Percentiles rank a stretch among this genome's conserved stretches.
phyloP scores from a whole-genome alignment of 2,329 filamentous ascomycete species.

The Colletotrichum eremochloae region DNA sequence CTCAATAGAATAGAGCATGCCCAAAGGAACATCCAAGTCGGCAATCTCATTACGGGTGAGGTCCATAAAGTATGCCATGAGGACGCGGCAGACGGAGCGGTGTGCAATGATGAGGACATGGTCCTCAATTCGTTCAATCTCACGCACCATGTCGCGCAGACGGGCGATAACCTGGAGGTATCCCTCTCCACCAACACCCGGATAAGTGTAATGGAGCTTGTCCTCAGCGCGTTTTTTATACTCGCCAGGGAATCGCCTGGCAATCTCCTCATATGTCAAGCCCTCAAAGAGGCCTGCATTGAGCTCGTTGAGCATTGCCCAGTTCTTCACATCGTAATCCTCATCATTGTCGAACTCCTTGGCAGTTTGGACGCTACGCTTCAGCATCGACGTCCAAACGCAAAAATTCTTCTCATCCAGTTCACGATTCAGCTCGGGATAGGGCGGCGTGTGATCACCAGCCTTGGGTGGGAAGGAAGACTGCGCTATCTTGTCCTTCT shows the following conservation, averaged over 20 bases:
- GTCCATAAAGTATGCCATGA: constrained; percentile 97
- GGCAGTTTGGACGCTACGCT: constrained; percentile 88
- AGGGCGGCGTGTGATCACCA: constrained; percentile 93
- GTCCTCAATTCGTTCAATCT: constrained; percentile 97
- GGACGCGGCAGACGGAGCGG: constrained; percentile 89
- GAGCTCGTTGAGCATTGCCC: constrained; percentile 97
- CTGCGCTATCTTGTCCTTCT: constrained; percentile 81
- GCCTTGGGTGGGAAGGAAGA: constrained; percentile 90
- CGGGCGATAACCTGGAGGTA: constrained; percentile 98
- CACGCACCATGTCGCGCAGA: constrained; percentile 93
- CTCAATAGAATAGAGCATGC: constrained; percentile 94
- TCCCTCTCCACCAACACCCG: constrained; percentile 93
- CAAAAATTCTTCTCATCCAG: constrained; percentile 90
- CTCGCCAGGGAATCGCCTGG: constrained; percentile 81
- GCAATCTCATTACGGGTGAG: constrained; percentile 92
- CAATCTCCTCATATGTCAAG: constrained; percentile 93
- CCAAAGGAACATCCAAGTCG: constrained; percentile 92
- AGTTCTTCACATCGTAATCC: constrained; percentile 96
- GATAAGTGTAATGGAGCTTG: constrained; percentile 97
- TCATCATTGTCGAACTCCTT: constrained; percentile 92
- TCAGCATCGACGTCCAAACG: constrained; percentile 98
- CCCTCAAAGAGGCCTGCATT: constrained; percentile 95
- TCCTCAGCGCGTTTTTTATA: constrained; percentile 83
- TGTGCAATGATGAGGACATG: constrained; percentile 94
- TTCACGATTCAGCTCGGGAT: constrained; percentile 83